A percentile compares a stretch with the other conserved stretches of the same genome.
Conservation (phyloP, 2,329 filamentous ascomycete genomes). For the Fusarium sp. region DNA sequence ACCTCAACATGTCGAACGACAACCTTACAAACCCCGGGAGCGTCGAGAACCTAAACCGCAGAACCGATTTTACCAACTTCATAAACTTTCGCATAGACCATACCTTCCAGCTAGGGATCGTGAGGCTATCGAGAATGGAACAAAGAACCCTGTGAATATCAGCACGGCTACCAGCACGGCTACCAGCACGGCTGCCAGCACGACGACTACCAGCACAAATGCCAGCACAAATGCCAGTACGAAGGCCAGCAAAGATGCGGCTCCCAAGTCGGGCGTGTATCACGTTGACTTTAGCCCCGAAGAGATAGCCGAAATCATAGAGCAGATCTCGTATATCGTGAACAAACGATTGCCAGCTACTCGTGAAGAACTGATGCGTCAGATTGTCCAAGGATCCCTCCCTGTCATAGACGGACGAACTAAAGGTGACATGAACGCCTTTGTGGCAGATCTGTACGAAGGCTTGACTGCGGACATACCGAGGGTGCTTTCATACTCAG, state of each 20-base stretch:
- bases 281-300: constrained; percentile 62
- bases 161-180: not conserved
- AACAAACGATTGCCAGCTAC: constrained; percentile 31
- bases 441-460: constrained; percentile 48
- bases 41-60: constrained; percentile 26
- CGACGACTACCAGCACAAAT: too few relatives aligned
- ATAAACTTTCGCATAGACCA: constrained; percentile 34
- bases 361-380: constrained; percentile 34
- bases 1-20: constrained; percentile 6
- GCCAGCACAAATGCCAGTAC: too few relatives aligned
- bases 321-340: constrained; percentile 38
- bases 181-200: too few relatives aligned
- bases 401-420: constrained; percentile 4
- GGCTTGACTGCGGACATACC: constrained; percentile 32
- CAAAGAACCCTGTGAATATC: constrained; percentile 17
- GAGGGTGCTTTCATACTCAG: constrained; percentile 48
- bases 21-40: constrained; percentile 28
- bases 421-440: constrained; percentile 27
- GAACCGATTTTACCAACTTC: constrained; percentile 30
- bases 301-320: constrained; percentile 53
- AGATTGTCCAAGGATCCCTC: constrained; percentile 4
- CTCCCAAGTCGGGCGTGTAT: constrained; percentile 46
- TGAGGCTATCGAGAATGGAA: constrained; percentile 48
- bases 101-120: constrained; percentile 49
- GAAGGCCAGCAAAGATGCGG: constrained; percentile 3